Evolutionary conservation across 1,284 basidiomycete genomes (phyloP).

Genomic region (Marasmius tenuissimus): DNA sequence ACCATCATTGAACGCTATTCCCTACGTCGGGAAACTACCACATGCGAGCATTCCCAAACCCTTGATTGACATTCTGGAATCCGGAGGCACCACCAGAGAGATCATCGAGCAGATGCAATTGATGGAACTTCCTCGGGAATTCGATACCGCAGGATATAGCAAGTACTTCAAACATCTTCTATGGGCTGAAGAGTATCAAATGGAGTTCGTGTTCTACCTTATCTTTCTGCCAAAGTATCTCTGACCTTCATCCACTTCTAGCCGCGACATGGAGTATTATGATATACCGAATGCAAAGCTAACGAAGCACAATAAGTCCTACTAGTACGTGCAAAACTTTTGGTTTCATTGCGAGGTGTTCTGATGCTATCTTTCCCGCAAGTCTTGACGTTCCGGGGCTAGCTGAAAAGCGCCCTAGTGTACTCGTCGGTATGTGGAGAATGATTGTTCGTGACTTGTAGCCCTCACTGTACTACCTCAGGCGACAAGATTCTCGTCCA

Average conservation of each 20-base stretch:
- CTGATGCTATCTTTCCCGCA: neutral
- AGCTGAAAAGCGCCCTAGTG: constrained; percentile 65
- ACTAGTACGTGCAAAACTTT: constrained; percentile 38
- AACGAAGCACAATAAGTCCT: constrained; percentile 23
- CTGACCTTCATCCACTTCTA: constrained; percentile 20
- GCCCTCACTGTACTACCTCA: constrained; percentile 19
- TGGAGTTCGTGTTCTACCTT: constrained; percentile 43
- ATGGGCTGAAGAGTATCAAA: constrained; percentile 59
- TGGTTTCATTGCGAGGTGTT: neutral
- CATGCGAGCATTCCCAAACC: constrained; percentile 35
- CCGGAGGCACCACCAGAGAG: constrained; percentile 22
- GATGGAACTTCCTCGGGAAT: constrained; percentile 36
- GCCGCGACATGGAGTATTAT: constrained; percentile 56
- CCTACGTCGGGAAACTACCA: constrained; percentile 37
- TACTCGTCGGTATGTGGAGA: constrained; percentile 50
- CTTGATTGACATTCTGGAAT: constrained; percentile 29
- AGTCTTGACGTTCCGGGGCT: constrained; percentile 61
- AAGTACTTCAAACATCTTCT: constrained; percentile 50
- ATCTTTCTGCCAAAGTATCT: neutral
- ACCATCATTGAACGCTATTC: constrained; percentile 26
- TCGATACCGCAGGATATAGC: constrained; percentile 43
- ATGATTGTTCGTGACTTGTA: neutral
- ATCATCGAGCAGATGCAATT: constrained; percentile 25
- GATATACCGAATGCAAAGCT: constrained; percentile 45
- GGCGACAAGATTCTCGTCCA: constrained; percentile 58